These are phyloP conservation scores for Lactifluus volemus DNA, from an alignment of 768 basidiomycete genomes.

Conservation along the genomic window DNA sequence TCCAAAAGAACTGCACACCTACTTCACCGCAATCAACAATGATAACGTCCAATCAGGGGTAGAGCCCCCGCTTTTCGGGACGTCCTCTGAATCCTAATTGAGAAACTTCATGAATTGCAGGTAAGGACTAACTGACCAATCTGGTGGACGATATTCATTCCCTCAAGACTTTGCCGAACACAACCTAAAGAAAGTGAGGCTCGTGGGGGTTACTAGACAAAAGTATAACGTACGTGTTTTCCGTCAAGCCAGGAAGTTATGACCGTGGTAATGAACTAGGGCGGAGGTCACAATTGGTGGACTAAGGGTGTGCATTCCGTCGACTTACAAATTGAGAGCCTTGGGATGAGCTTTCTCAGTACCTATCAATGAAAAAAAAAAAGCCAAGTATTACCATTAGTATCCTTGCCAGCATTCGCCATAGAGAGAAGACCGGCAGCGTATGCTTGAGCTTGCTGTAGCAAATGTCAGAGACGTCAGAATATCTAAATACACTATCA, in stretches of 20 bases:
- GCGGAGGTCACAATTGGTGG: background rate
- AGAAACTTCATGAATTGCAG: constrained; percentile 7
- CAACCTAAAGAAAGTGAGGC: constrained; percentile 47
- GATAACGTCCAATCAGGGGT: constrained; percentile 46
- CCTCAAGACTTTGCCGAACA: constrained; percentile 91
- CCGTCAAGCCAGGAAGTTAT: constrained; percentile 86
- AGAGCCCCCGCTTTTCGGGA: constrained; percentile 59
- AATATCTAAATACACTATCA: background rate
- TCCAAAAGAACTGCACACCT: constrained; percentile 13
- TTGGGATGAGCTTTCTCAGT: constrained; percentile 23
- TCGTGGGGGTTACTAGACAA: constrained; percentile 13
- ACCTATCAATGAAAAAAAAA: constrained; percentile 1
- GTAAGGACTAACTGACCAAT: constrained; percentile 52
- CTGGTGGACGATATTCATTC: constrained; percentile 73
- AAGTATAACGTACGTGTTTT: constrained; percentile 52
- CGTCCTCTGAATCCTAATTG: constrained; percentile 49
- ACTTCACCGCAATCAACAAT: constrained; percentile 91
- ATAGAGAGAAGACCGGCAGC: constrained; percentile 83
- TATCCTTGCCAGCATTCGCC: constrained; percentile 91
- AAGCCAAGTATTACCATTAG: constrained; percentile 54
- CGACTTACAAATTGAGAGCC: constrained; percentile 84
- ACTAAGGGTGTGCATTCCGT: background rate
- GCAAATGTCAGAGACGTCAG: background rate
- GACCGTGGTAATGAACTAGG: constrained; percentile 87
- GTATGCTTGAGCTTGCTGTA: constrained; percentile 88